Base-by-base conservation (phyloP, 2,329 filamentous ascomycete genomes). In the Pyrenophora teres region DNA sequence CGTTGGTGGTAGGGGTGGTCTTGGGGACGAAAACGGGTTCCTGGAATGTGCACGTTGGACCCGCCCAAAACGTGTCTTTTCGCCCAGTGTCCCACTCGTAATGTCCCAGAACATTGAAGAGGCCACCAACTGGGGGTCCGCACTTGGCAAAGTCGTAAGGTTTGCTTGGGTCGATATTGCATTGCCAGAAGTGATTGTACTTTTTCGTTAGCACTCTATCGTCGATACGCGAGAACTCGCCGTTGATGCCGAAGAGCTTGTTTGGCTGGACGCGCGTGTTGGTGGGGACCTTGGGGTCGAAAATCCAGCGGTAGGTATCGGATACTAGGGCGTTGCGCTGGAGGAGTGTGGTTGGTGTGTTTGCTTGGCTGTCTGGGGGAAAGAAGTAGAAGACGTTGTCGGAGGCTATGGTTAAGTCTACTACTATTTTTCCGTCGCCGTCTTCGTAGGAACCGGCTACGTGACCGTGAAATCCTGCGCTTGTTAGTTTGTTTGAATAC, bases 1-100 rank as follows among this genome's bases (percentile, higher is more conserved):
- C 32, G 13, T 13, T 13, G 8, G 15, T 8, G 23, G n/a, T 0
- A 16, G 70, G 71, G 2, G 73, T 69, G 0, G 64, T 63, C 27
- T 71, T 69, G 0, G 81, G 80, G 10, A 83, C 77, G 50, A 83
- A 83, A 0, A 79, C 76, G 0, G 81, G 81, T 54, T 83, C 81
- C 61, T 83, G 81, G 54, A 82, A 79, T 0, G 78, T 79, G 21
- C 72, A 69, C 8, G 66, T 72, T 21, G 67, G 71, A 1, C 71
- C 74, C 16, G 67, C 72, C 55, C 64, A 75, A 45, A 63, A 76
- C 23, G 59, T 69, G 43, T 69, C 64, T 10, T 65, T 71, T 42
- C 63, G 57, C 0, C 69, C 65, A 1, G 61, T 68, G 8, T 68
- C 64, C 67, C 68, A 72, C 25, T 68, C 62, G 32, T 58, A 69